Percentiles rank a stretch among this genome's conserved stretches.
phyloP scores from a whole-genome alignment of 768 basidiomycete genomes.

The Floccularia luteovirens region DNA sequence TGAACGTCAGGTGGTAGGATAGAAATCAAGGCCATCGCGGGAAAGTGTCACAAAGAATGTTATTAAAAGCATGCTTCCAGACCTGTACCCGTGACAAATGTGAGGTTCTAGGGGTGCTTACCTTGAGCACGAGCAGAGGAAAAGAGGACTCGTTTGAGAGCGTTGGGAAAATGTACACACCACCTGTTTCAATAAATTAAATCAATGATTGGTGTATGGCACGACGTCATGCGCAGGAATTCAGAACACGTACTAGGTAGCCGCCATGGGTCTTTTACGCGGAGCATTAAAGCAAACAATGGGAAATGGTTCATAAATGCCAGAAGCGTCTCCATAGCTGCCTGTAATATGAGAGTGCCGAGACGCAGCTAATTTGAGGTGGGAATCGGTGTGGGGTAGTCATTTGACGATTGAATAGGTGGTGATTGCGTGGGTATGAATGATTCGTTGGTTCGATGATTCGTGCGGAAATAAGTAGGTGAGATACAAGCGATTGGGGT shows the following conservation, averaged over 20 bases:
- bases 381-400: too few species aligned
- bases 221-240: neutral
- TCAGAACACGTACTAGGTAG: conserved; percentile 56
- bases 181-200: conserved; percentile 24
- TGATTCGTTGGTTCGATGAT: conserved; percentile 40
- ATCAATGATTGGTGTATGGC: conserved; percentile 10
- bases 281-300: conserved; percentile 78
- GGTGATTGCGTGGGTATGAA: too few species aligned
- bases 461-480: neutral
- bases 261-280: conserved; percentile 76
- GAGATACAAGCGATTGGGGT: neutral
- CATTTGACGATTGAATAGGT: too few species aligned
- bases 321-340: conserved; percentile 53
- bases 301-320: conserved; percentile 91
- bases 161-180: conserved; percentile 10
- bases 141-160: conserved; percentile 7
- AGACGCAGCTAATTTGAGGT: conserved; percentile 24
- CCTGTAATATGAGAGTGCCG: conserved; percentile 50
- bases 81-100: neutral
- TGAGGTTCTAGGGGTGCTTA: conserved; percentile 6
- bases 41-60: neutral
- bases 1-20: neutral
- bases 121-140: conserved; percentile 23
- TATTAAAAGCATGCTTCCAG: neutral
- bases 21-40: neutral